Evolutionary conservation across 805 yeast genomes (phyloP), one percentile per base, ranked within the genome.

Genomic region (Nakazawaea anatomiae): DNA sequence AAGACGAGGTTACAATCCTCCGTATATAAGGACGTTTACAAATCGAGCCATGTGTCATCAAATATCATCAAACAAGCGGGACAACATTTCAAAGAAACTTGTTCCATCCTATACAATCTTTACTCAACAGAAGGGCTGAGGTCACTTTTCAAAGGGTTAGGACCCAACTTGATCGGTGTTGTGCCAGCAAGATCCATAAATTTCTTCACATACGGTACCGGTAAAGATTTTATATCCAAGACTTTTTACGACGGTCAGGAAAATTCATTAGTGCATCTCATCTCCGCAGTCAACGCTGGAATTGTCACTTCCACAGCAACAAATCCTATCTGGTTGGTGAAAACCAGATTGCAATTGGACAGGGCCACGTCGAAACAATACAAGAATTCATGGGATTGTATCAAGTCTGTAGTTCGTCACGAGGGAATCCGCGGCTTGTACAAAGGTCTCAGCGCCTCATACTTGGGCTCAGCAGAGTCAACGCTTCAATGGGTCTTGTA

Each of bases 141-240:
- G 42, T 92, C 98, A 4, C 72, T 94, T 44, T 94, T 94, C 69
- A 87, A 88, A 69, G 99, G 99, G 10, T 71, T 94, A 47, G 99
- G 99, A 0, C 99, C 99, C 8, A 94, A 92, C 60, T 73, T 94
- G 58, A 95, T 92, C 14, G 99, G 99, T 49, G 98, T 94, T 12
- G 92, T 94, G 41, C 99, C 99, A 0, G 98, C 99, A 1, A 77
- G 99, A 65, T 87, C 97, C 31, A 95, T 94, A 56, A 94, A 94
- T 67, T 94, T 94, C 66, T 91, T 91, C 74, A 89, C 97, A 0
- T 94, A 94, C 65, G 96, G 97, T n/a, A 75, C 88, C n/a, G 82
- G 95, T 5, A 94, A 94, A 61, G 92, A 87, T 28, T 47, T 86
- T 12, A 66, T 90, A n/a, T 76, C 89, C 6, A 70, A 70, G 18